These are phyloP conservation scores for Pseudocercospora fijiensis DNA, from an alignment of 2,329 filamentous ascomycete species.

Conservation along the genomic window DNA sequence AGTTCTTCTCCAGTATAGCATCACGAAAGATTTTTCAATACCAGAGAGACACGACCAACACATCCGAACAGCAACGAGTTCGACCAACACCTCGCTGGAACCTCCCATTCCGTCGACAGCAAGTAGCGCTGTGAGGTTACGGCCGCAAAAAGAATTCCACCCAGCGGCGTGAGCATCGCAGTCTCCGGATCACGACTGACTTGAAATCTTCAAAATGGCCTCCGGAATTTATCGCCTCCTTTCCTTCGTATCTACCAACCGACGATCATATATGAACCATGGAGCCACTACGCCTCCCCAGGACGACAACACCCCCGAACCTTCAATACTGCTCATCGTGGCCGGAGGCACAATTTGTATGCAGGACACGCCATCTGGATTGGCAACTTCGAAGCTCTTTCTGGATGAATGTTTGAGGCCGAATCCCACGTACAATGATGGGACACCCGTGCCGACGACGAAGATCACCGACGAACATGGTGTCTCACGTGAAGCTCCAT, in stretches of 20 bases:
- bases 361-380: slow-evolving; percentile 74
- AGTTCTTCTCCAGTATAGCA: neutral
- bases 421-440: slow-evolving; percentile 82
- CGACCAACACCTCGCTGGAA: neutral
- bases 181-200: neutral
- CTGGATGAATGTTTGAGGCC: slow-evolving; percentile 78
- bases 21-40: neutral
- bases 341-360: slow-evolving; percentile 90
- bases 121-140: neutral
- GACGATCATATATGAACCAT: slow-evolving; percentile 16
- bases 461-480: slow-evolving; percentile 31
- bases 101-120: neutral
- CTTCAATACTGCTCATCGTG: slow-evolving; percentile 76
- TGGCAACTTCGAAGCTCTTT: slow-evolving; percentile 72
- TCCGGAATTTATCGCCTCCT: slow-evolving; percentile 29
- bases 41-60: neutral
- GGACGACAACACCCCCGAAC: slow-evolving; percentile 22
- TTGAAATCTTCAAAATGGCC: slow-evolving; percentile 13
- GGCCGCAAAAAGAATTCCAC: neutral
- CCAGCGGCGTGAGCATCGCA: neutral
- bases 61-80: neutral
- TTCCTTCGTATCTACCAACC: slow-evolving; percentile 28
- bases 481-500: slow-evolving; percentile 51
- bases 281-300: slow-evolving; percentile 2
- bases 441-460: slow-evolving; percentile 48